Conservation (phyloP, 2,329 filamentous ascomycete genomes). For the Penicillium nordicum region DNA sequence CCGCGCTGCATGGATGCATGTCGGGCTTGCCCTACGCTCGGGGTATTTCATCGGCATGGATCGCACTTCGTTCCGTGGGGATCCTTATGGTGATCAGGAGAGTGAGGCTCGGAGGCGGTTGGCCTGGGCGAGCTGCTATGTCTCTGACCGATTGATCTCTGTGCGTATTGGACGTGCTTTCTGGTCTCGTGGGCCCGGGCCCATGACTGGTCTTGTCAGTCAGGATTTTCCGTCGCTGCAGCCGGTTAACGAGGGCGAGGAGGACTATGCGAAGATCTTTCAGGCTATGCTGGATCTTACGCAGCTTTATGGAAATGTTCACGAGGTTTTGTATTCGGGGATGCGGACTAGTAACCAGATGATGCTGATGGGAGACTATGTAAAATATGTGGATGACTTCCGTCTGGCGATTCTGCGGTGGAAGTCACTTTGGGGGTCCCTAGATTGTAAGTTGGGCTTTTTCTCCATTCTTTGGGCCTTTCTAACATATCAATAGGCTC, state of each 20-base stretch:
- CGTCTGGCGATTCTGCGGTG: conserved; percentile 65
- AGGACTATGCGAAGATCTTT: conserved; percentile 66
- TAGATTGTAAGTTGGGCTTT: conserved; percentile 52
- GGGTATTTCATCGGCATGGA: conserved; percentile 69
- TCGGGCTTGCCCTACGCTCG: conserved; percentile 65
- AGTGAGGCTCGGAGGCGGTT: conserved; percentile 62
- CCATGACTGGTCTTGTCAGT: conserved; percentile 61
- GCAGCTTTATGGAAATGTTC: conserved; percentile 69
- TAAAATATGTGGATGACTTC: conserved; percentile 73
- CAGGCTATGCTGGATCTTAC: conserved; percentile 69
- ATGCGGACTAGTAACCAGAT: conserved; percentile 66
- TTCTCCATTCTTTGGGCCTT: not conserved
- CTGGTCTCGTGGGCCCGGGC: conserved; percentile 69
- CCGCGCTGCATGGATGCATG: conserved; percentile 73
- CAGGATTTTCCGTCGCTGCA: conserved; percentile 67
- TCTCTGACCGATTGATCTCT: conserved; percentile 65
- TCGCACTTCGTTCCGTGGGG: conserved; percentile 62
- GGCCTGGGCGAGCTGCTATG: conserved; percentile 67
- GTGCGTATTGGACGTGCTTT: conserved; percentile 70
- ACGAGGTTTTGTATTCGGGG: conserved; percentile 70
- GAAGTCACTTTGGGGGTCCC: conserved; percentile 66
- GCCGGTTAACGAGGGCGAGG: conserved; percentile 56
- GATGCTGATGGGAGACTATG: conserved; percentile 68
- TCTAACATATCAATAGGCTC: conserved; percentile 48
- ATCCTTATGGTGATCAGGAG: conserved; percentile 57